These are phyloP conservation scores for Nicotiana otophora DNA, from an alignment of 257 asterid genomes.

Conservation along the genomic window DNA sequence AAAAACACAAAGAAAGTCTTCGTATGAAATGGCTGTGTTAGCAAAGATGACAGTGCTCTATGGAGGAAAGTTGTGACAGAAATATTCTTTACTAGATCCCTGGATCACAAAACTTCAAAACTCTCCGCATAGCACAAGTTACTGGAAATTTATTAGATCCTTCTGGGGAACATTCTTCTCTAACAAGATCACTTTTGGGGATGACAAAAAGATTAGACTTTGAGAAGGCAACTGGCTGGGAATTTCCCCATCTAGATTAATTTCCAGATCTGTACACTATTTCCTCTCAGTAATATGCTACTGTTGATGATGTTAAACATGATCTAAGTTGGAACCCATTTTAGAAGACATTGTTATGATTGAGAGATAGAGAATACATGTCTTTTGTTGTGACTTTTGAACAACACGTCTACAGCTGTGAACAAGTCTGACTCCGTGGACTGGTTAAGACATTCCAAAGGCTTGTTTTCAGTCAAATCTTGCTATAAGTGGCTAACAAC, in stretches of 20 bases:
- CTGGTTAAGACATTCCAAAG: background rate
- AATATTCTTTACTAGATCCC: background rate
- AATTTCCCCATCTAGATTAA: background rate
- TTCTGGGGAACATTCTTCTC: background rate
- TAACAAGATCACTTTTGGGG: background rate
- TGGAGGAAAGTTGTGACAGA: background rate
- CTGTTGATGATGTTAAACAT: background rate
- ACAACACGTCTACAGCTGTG: background rate
- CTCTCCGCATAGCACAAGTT: background rate
- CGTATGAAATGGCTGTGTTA: background rate
- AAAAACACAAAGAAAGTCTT: background rate
- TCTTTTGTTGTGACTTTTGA: background rate
- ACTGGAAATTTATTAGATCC: conserved; percentile 1
- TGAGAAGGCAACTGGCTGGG: background rate
- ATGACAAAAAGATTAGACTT: background rate
- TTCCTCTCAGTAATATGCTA: background rate
- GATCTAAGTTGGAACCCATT: background rate
- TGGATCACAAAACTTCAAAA: background rate
- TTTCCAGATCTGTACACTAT: background rate
- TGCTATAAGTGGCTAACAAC: background rate
- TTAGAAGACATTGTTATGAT: background rate
- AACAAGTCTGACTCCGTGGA: background rate
- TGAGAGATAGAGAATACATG: background rate
- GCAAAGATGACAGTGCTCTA: background rate
- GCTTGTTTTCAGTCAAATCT: background rate